Percentiles rank a stretch among this genome's conserved stretches.
Evolutionary conservation across 1,284 basidiomycete genomes (phyloP).

Genomic region (Farysia itapuensis): DNA sequence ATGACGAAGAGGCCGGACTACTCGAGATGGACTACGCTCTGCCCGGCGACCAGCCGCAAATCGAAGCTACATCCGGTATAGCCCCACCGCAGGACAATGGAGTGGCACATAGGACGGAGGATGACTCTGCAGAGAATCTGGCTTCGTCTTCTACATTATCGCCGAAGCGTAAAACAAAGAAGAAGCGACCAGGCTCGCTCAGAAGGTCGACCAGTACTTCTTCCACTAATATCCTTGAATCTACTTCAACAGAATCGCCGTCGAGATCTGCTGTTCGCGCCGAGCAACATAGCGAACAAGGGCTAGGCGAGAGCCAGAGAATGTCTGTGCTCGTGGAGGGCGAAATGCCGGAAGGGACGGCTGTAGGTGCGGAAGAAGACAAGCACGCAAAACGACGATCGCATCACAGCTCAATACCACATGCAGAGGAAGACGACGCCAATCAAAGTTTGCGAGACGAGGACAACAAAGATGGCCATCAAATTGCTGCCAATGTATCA

Average conservation of each 20-base stretch:
- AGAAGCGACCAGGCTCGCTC: conserved; percentile 9
- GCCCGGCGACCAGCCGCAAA: no score
- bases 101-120: no score
- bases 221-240: conserved; percentile 8
- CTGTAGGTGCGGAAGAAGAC: conserved; percentile 2
- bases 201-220: conserved; percentile 17
- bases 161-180: conserved; percentile 3
- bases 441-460: conserved; percentile 1
- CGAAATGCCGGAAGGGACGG: conserved; percentile 43
- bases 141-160: conserved; percentile 23
- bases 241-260: conserved; percentile 11
- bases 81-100: not conserved
- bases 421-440: not conserved
- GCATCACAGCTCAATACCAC: not conserved
- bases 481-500: not conserved
- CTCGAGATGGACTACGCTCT: conserved; percentile 37
- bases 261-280: no score
- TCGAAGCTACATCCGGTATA: not conserved
- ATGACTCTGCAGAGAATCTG: conserved; percentile 16
- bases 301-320: conserved; percentile 23
- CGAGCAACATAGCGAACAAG: no score
- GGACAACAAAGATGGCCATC: conserved; percentile 1
- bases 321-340: conserved; percentile 49
- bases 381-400: conserved; percentile 27
- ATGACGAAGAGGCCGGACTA: conserved; percentile 29